phyloP scores from a whole-genome alignment of 2,329 filamentous ascomycete species.

The Purpureocillium takamizusanense region DNA sequence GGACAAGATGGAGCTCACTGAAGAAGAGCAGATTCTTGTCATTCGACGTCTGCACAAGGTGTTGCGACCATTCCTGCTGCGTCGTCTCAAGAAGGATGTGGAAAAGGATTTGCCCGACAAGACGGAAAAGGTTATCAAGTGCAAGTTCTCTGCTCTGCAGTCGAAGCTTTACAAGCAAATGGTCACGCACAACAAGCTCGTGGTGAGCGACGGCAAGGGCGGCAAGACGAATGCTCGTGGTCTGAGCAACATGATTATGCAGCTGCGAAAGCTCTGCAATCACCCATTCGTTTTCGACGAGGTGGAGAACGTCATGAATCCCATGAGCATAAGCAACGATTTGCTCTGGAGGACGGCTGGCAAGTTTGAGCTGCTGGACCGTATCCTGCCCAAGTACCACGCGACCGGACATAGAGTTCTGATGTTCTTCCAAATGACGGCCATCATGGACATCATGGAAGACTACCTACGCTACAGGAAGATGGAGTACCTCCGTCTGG shows the following conservation, averaged over 20 bases:
- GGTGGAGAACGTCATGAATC: conserved; percentile 97
- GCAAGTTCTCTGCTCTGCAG: conserved; percentile 92
- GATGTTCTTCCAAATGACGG: conserved; percentile 99
- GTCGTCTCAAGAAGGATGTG: conserved; percentile 98
- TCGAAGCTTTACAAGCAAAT: conserved; percentile 95
- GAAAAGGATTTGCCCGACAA: conserved; percentile 98
- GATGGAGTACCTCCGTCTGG: conserved; percentile 80
- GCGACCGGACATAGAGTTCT: conserved; percentile 86
- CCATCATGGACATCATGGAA: conserved; percentile 99
- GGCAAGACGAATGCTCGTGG: conserved; percentile 91
- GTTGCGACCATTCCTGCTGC: conserved; percentile 88
- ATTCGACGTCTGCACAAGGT: conserved; percentile 98
- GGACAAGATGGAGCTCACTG: conserved; percentile 96
- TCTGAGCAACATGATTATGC: conserved; percentile 99
- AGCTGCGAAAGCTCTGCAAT: conserved; percentile 95
- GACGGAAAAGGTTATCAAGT: conserved; percentile 98
- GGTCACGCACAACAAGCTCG: conserved; percentile 88
- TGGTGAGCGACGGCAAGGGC: conserved; percentile 89
- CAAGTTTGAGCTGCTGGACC: conserved; percentile 93
- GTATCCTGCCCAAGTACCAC: conserved; percentile 87
- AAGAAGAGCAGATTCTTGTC: conserved; percentile 98
- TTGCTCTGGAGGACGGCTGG: conserved; percentile 90
- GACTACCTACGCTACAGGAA: conserved; percentile 84
- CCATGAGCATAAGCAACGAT: conserved; percentile 79
- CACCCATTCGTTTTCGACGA: conserved; percentile 98